Conservation (phyloP, 108 stramenopile species). For the Chaetoceros muelleri region DNA sequence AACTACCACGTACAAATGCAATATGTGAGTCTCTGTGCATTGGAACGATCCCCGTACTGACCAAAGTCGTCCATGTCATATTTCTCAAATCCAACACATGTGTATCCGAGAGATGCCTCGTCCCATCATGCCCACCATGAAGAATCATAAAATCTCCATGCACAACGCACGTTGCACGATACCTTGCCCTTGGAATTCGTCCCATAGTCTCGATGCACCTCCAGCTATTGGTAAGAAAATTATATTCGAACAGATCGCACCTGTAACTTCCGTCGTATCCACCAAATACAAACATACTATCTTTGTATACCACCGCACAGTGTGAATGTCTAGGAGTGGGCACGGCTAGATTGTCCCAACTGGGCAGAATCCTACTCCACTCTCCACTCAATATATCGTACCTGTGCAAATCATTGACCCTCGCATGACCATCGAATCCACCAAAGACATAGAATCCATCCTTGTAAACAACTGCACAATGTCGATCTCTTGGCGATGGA, state of each 20-base stretch:
- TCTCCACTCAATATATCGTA: background rate
- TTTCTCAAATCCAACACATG: constrained; percentile 87
- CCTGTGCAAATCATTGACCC: constrained; percentile 86
- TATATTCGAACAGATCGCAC: constrained; percentile 83
- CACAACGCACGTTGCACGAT: constrained; percentile 87
- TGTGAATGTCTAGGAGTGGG: constrained; percentile 94
- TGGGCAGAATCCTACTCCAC: background rate
- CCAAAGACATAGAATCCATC: constrained; percentile 70
- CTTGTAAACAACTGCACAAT: constrained; percentile 70
- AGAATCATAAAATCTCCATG: constrained; percentile 71
- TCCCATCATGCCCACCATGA: constrained; percentile 95
- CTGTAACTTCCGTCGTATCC: constrained; percentile 92
- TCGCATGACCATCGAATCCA: constrained; percentile 74
- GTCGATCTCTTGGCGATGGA: constrained; percentile 82
- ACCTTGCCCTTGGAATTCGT: constrained; percentile 84
- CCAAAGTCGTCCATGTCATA: constrained; percentile 52
- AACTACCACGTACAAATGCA: constrained; percentile 64
- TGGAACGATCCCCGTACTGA: constrained; percentile 53
- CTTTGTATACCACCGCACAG: constrained; percentile 77
- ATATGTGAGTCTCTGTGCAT: constrained; percentile 90
- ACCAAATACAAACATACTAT: constrained; percentile 84
- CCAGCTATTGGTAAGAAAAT: constrained; percentile 63
- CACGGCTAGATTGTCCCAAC: constrained; percentile 21
- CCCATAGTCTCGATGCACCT: constrained; percentile 68
- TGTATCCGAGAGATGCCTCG: constrained; percentile 89